Evolutionary conservation across 306 rosid genomes (phyloP).

Genomic region (Lupinus albus): DNA sequence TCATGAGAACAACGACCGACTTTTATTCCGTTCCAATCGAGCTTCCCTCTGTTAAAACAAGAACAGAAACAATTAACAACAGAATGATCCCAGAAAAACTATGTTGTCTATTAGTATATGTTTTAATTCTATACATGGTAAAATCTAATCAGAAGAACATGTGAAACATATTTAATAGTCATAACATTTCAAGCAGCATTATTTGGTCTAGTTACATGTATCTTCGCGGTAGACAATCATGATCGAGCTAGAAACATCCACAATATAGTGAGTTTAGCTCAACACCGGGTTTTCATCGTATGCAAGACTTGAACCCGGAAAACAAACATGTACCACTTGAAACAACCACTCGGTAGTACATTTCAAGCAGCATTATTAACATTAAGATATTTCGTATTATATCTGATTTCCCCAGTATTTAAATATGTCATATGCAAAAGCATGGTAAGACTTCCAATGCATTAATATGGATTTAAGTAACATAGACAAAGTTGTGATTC

Average conservation of each 20-base stretch:
- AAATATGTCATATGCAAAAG: constrained; percentile 5
- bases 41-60: constrained; percentile 77
- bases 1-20: constrained; percentile 82
- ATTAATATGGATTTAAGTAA: constrained; percentile 2
- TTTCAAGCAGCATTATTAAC: neutral
- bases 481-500: no score
- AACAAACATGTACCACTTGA: no score
- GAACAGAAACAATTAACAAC: constrained; percentile 16
- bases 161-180: constrained; percentile 13
- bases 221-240: no score
- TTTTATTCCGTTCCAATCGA: constrained; percentile 84
- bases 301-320: no score
- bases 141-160: neutral
- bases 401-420: neutral
- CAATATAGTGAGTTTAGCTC: no score
- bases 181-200: neutral
- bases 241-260: no score
- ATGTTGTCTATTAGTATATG: neutral
- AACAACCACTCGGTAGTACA: no score
- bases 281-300: no score
- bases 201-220: no score
- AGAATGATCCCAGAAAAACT: neutral
- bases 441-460: neutral
- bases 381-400: constrained; percentile 10
- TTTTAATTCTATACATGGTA: neutral